Evolutionary conservation across 805 yeast species (phyloP).

Genomic region (Priceomyces fermenticarens): DNA sequence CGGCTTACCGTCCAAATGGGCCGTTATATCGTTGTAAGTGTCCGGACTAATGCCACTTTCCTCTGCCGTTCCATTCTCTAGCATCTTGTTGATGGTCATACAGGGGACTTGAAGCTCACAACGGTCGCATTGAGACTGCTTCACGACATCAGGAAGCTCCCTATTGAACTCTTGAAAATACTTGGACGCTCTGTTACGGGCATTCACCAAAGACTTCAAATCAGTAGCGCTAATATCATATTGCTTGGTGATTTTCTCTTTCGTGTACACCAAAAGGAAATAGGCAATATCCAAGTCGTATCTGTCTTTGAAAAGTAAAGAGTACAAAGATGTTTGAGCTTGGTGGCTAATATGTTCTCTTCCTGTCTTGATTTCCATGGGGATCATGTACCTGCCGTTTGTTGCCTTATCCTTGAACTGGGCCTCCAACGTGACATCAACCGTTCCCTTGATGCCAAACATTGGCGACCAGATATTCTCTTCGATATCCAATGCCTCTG

Average conservation of each 20-base stretch:
- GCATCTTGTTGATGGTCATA: slow-evolving; percentile 59
- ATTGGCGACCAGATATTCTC: slow-evolving; percentile 90
- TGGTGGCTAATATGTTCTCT: slow-evolving; percentile 63
- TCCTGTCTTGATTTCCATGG: slow-evolving; percentile 92
- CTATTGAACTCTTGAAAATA: slow-evolving; percentile 50
- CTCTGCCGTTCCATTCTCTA: slow-evolving; percentile 56
- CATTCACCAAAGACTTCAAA: slow-evolving; percentile 62
- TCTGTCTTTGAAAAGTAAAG: slow-evolving; percentile 73
- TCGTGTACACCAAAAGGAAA: slow-evolving; percentile 73
- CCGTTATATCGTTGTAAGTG: slow-evolving; percentile 47
- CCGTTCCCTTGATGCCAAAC: slow-evolving; percentile 84
- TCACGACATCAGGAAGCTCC: slow-evolving; percentile 52
- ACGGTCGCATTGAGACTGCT: slow-evolving; percentile 54
- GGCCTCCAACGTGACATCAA: slow-evolving; percentile 83
- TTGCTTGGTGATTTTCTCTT: slow-evolving; percentile 50
- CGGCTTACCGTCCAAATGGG: slow-evolving; percentile 40
- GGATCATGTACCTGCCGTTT: slow-evolving; percentile 54
- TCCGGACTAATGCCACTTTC: slow-evolving; percentile 51
- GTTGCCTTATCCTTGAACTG: slow-evolving; percentile 22
- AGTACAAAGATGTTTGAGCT: slow-evolving; percentile 83
- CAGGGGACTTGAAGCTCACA: slow-evolving; percentile 60
- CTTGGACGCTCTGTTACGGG: slow-evolving; percentile 67
- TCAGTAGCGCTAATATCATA: slow-evolving; percentile 56
- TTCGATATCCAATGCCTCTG: slow-evolving; percentile 76
- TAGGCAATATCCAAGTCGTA: slow-evolving; percentile 66